Conservation (phyloP, 23 red algal species). For the Pyropia yezoensis region DNA sequence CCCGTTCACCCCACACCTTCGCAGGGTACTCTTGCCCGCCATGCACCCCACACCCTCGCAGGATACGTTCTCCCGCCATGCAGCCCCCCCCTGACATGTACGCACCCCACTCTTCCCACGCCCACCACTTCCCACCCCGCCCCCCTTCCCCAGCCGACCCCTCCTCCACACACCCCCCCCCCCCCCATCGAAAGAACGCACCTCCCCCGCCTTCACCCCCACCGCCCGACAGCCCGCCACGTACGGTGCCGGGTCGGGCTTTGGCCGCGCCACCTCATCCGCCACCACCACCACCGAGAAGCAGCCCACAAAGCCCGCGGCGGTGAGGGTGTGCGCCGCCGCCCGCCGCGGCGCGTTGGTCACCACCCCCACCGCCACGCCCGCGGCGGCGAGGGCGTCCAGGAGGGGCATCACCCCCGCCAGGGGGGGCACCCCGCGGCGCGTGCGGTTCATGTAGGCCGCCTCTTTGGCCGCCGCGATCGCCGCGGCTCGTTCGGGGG, state of each 20-base stretch:
- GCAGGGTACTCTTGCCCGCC: too few species aligned
- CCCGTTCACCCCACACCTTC: background rate
- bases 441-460: constrained; percentile 28
- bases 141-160: too few species aligned
- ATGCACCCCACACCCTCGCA: too few species aligned
- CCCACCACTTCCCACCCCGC: too few species aligned
- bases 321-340: constrained; percentile 16
- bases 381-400: background rate
- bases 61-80: too few species aligned
- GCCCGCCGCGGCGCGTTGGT: constrained; percentile 45
- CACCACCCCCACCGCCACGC: constrained; percentile 20
- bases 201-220: constrained; percentile 9
- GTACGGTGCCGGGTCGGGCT: constrained; percentile 49
- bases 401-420: constrained; percentile 22
- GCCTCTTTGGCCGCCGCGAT: constrained; percentile 40
- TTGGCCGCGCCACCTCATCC: constrained; percentile 35
- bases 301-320: constrained; percentile 14
- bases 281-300: constrained; percentile 30
- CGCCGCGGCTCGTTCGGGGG: constrained; percentile 12
- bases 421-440: constrained; percentile 15
- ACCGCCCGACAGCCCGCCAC: constrained; percentile 21
- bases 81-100: too few species aligned
- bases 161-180: too few species aligned
- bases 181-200: too few species aligned
- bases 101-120: too few species aligned